phyloP scores from a whole-genome alignment of 1,284 basidiomycete genomes.

The Leccinum pachyderme region DNA sequence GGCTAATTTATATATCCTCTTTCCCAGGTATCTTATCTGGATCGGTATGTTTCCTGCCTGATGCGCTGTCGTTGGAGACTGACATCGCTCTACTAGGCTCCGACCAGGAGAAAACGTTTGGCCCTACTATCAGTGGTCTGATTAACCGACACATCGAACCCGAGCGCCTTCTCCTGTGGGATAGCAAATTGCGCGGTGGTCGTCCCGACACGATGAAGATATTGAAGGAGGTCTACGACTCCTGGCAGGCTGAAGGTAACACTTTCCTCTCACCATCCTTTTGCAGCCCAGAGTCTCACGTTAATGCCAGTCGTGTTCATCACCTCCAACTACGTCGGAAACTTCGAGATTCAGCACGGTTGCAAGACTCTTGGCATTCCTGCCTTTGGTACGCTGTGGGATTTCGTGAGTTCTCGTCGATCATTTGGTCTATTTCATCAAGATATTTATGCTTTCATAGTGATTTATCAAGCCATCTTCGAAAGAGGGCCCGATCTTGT shows the following conservation, averaged over 20 bases:
- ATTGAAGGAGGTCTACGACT: slow-evolving; percentile 60
- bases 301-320: slow-evolving; percentile 64
- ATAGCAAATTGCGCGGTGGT: slow-evolving; percentile 64
- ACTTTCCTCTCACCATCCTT: not conserved
- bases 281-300: not conserved
- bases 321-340: slow-evolving; percentile 72
- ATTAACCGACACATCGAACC: slow-evolving; percentile 66
- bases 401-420: slow-evolving; percentile 51
- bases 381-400: slow-evolving; percentile 70
- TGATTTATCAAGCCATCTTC: slow-evolving; percentile 15
- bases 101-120: slow-evolving; percentile 76
- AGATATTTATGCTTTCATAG: slow-evolving; percentile 14
- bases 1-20: not conserved
- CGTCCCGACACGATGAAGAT: slow-evolving; percentile 77
- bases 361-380: slow-evolving; percentile 73
- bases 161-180: slow-evolving; percentile 70
- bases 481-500: not conserved
- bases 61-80: slow-evolving; percentile 1
- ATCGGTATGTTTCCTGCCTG: slow-evolving; percentile 48
- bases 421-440: slow-evolving; percentile 5
- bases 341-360: slow-evolving; percentile 73
- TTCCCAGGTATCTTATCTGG: slow-evolving; percentile 70
- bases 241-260: slow-evolving; percentile 69
- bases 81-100: slow-evolving; percentile 44
- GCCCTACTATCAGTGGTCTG: slow-evolving; percentile 67